Percentiles rank a stretch among this genome's conserved stretches.
Conservation (phyloP, 352 stramenopile species). For the Saprolegnia diclina region DNA sequence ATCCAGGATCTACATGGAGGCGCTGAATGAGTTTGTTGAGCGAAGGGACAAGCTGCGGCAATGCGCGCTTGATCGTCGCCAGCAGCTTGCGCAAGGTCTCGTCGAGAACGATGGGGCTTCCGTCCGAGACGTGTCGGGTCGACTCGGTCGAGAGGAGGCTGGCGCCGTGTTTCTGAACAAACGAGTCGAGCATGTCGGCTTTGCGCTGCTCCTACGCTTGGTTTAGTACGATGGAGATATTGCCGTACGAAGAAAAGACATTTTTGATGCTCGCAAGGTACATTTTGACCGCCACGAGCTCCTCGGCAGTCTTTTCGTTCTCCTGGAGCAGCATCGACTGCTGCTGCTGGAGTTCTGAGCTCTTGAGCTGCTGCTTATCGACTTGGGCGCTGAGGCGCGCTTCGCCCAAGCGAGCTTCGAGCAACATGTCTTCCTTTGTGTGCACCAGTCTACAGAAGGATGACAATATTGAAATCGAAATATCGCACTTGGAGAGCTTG, state of each 20-base stretch:
- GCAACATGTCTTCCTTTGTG: conserved; percentile 23
- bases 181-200: conserved; percentile 57
- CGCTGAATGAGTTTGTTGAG: conserved; percentile 64
- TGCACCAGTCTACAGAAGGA: not conserved
- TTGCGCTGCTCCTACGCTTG: conserved; percentile 19
- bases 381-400: conserved; percentile 25
- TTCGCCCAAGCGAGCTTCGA: conserved; percentile 21
- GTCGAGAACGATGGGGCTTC: conserved; percentile 31
- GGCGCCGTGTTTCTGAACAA: conserved; percentile 74
- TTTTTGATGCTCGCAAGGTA: conserved; percentile 24
- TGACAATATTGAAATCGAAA: not conserved
- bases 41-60: conserved; percentile 59
- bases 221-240: not conserved
- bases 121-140: conserved; percentile 7
- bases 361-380: conserved; percentile 26
- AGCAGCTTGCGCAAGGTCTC: conserved; percentile 37
- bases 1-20: conserved; percentile 35
- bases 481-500: conserved; percentile 16
- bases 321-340: conserved; percentile 11
- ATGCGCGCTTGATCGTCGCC: conserved; percentile 46
- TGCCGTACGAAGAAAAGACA: not conserved
- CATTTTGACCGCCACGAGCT: conserved; percentile 27
- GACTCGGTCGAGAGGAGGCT: conserved; percentile 26
- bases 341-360: conserved; percentile 18
- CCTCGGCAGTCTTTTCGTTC: conserved; percentile 26